Conservation (phyloP, 345 rosid species). For the Pelargonium nanum region DNA sequence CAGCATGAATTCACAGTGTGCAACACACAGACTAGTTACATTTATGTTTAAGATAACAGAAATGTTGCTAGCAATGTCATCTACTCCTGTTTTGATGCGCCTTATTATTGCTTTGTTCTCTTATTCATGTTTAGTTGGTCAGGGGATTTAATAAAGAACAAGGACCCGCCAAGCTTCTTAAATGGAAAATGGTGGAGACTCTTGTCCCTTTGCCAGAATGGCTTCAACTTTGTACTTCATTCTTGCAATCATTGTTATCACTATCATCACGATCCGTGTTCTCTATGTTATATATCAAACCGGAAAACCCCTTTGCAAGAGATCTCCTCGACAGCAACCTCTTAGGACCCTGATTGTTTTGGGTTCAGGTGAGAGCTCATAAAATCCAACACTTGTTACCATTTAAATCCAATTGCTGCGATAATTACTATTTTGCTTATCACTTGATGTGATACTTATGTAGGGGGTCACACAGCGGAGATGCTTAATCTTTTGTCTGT, state of each 20-base stretch:
- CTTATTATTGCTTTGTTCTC: no score
- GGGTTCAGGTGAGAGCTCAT: background rate
- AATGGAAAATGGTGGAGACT: background rate
- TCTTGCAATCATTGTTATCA: background rate
- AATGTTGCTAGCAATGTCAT: no score
- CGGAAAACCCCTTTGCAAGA: background rate
- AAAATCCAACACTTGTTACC: background rate
- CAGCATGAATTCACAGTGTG: no score
- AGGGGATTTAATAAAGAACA: background rate
- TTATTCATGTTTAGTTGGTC: background rate
- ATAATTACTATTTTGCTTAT: background rate
- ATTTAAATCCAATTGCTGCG: background rate
- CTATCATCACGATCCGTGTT: background rate
- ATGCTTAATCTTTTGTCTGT: constrained; percentile 69
- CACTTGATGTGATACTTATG: background rate
- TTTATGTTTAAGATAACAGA: no score
- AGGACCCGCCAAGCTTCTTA: background rate
- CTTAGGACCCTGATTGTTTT: background rate
- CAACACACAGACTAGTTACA: no score
- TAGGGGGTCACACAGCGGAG: constrained; percentile 97
- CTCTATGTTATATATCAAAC: background rate
- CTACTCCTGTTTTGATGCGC: no score
- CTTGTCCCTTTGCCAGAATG: background rate
- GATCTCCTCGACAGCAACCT: background rate
- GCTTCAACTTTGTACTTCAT: background rate